A percentile compares a stretch with the other conserved stretches of the same genome.
Evolutionary conservation across 2,329 filamentous ascomycete genomes (phyloP).

Genomic region (Ceratocystis lukuohia): DNA sequence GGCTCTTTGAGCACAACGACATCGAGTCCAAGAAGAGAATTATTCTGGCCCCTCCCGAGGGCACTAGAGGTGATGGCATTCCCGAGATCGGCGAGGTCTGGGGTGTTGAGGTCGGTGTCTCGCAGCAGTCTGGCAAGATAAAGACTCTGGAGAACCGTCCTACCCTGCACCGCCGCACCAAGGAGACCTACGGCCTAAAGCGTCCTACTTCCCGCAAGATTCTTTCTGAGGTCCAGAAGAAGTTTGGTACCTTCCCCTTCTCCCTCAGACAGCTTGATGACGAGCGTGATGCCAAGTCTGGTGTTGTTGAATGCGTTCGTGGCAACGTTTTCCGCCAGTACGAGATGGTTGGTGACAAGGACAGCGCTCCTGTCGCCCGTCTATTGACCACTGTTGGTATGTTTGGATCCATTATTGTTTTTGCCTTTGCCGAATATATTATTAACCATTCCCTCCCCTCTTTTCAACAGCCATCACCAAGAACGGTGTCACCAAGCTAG

Average conservation of each 20-base stretch:
- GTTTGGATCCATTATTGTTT: slow-evolving; percentile 28
- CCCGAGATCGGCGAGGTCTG: slow-evolving; percentile 88
- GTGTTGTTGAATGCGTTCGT: slow-evolving; percentile 91
- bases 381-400: slow-evolving; percentile 86
- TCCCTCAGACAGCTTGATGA: slow-evolving; percentile 93
- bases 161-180: slow-evolving; percentile 86
- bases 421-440: neutral
- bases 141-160: slow-evolving; percentile 79
- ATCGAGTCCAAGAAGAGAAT: slow-evolving; percentile 98
- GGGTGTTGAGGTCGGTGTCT: slow-evolving; percentile 94
- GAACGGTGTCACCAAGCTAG: slow-evolving; percentile 82
- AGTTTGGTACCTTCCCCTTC: slow-evolving; percentile 96
- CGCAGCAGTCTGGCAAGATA: slow-evolving; percentile 82
- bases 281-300: slow-evolving; percentile 88
- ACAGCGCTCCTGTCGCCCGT: slow-evolving; percentile 69
- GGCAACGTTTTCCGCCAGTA: slow-evolving; percentile 88
- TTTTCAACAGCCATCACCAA: slow-evolving; percentile 69
- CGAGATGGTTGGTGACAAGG: slow-evolving; percentile 89
- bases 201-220: slow-evolving; percentile 84
- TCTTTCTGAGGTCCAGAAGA: slow-evolving; percentile 88
- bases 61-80: slow-evolving; percentile 77
- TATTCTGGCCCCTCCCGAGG: slow-evolving; percentile 74
- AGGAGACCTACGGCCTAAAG: slow-evolving; percentile 85
- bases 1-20: slow-evolving; percentile 92
- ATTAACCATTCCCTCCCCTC: slow-evolving; percentile 11